Base-by-base conservation (phyloP, 2,329 filamentous ascomycete genomes). In the Onygenales sp. region DNA sequence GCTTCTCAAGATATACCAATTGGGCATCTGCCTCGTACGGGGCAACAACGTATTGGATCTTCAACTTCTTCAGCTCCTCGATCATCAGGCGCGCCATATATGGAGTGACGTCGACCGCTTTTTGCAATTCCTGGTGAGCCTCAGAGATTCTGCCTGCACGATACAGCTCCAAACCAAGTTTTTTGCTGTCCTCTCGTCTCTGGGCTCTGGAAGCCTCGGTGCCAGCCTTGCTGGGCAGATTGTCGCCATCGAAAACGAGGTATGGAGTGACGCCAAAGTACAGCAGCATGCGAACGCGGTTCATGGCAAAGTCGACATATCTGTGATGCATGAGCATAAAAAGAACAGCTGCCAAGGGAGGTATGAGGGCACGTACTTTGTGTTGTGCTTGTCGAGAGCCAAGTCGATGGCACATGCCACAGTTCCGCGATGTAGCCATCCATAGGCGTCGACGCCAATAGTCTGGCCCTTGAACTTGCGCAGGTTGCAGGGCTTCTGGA, bases 1-100 rank as follows among this genome's bases (percentile, higher is more conserved):
- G 81, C 49, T 84, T 84, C 71, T 98, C 93, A 39, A 98, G 78
- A 66, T 97, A 98, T 31, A 90, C 91, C 62, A 98, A 79, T 69
- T 98, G 92, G n/a, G 92, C 86, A 69, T 98, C 93, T 46, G 93
- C 93, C 75, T 98, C 93, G 71, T 96, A 98, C 0, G 93, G 93
- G 0, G 93, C 93, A 14, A 98, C 94, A 53, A 98, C 78, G 66
- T 95, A 97, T 54, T 89, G 81, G 13, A 98, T 79, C 41, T 83
- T 79, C 63, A 85, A 75, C 63, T 82, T 82, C 72, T 94, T 96
- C 63, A 97, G 77, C 67, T 95, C 89, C 60, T 96, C 90, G 55
- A 98, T 98, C 51, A 97, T 74, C 60, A 87, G 80, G 6, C 88
- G 83, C 7, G 93, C 93, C 94, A 98, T 98, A 63, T 93, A 85